These are phyloP conservation scores for Corynascus novoguineensis DNA, from an alignment of 495 filamentous ascomycete species.

Conservation along the genomic window DNA sequence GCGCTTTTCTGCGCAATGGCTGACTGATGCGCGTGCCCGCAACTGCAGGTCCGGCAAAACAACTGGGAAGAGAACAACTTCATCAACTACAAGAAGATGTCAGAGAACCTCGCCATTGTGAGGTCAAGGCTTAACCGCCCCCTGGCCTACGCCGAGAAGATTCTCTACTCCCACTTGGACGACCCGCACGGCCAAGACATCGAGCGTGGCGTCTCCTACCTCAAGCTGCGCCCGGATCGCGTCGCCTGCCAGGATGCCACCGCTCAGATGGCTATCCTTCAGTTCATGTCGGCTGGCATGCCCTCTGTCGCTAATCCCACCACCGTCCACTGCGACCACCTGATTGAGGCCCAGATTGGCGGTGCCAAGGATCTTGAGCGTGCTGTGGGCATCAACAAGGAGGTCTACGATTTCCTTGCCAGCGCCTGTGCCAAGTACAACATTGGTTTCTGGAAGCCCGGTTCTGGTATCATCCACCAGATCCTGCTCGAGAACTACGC, in stretches of 20 bases:
- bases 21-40: slow-evolving; percentile 6
- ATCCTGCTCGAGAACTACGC: slow-evolving; percentile 97
- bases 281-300: slow-evolving; percentile 99
- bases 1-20: slow-evolving; percentile 13
- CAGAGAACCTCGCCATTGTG: slow-evolving; percentile 90
- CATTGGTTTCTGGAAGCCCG: slow-evolving; percentile 99
- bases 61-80: slow-evolving; percentile 53
- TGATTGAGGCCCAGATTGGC: slow-evolving; percentile 96
- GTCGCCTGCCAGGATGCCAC: slow-evolving; percentile 99
- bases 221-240: slow-evolving; percentile 92
- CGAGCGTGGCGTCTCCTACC: slow-evolving; percentile 89
- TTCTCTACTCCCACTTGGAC: slow-evolving; percentile 97
- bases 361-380: slow-evolving; percentile 91
- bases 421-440: slow-evolving; percentile 97
- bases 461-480: slow-evolving; percentile 99
- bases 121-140: slow-evolving; percentile 83
- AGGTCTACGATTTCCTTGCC: slow-evolving; percentile 97
- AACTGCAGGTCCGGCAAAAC: slow-evolving; percentile 47
- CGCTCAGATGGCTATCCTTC: slow-evolving; percentile 98
- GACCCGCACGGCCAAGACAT: slow-evolving; percentile 95
- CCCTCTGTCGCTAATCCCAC: slow-evolving; percentile 88
- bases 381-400: slow-evolving; percentile 94
- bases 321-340: slow-evolving; percentile 98
- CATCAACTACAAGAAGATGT: slow-evolving; percentile 85
- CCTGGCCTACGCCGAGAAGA: slow-evolving; percentile 95